These are phyloP conservation scores for Pseudogymnoascus sp. DNA, from an alignment of 2,329 filamentous ascomycete species.

Conservation along the genomic window DNA sequence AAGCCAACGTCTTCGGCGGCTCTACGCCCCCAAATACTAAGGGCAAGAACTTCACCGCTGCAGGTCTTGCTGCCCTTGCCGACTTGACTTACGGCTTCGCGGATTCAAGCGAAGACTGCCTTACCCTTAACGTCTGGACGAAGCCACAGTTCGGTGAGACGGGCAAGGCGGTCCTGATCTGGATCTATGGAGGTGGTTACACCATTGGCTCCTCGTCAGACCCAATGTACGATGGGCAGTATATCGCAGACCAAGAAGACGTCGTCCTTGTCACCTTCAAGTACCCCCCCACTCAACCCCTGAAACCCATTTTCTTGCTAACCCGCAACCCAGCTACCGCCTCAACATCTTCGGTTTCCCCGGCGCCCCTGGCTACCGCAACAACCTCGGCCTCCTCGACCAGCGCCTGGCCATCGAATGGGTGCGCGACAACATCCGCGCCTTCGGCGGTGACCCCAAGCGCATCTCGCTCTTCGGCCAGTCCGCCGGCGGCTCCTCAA, in stretches of 20 bases:
- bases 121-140: conserved; percentile 22
- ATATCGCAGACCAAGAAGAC: conserved; percentile 37
- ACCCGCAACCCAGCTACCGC: conserved; percentile 32
- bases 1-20: not conserved
- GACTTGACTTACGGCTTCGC: conserved; percentile 10
- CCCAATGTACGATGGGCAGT: conserved; percentile 36
- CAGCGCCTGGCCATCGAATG: conserved; percentile 51
- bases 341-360: conserved; percentile 28
- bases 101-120: conserved; percentile 21
- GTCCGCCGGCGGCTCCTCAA: conserved; percentile 42
- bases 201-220: conserved; percentile 32
- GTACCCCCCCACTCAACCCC: conserved; percentile 31
- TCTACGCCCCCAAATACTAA: not conserved
- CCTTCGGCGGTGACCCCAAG: conserved; percentile 49
- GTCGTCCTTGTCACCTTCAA: conserved; percentile 41
- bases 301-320: not conserved
- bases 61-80: conserved; percentile 13
- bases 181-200: conserved; percentile 39
- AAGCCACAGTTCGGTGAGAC: conserved; percentile 13
- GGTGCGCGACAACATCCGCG: conserved; percentile 49
- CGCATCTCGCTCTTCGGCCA: conserved; percentile 27
- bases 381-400: conserved; percentile 46
- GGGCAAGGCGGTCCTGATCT: conserved; percentile 38
- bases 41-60: conserved; percentile 19
- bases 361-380: conserved; percentile 16